A percentile compares a stretch with the other conserved stretches of the same genome.
Evolutionary conservation across 192 early-diverging fungal species (phyloP).

Genomic region (Polychytrium aggregatum): DNA sequence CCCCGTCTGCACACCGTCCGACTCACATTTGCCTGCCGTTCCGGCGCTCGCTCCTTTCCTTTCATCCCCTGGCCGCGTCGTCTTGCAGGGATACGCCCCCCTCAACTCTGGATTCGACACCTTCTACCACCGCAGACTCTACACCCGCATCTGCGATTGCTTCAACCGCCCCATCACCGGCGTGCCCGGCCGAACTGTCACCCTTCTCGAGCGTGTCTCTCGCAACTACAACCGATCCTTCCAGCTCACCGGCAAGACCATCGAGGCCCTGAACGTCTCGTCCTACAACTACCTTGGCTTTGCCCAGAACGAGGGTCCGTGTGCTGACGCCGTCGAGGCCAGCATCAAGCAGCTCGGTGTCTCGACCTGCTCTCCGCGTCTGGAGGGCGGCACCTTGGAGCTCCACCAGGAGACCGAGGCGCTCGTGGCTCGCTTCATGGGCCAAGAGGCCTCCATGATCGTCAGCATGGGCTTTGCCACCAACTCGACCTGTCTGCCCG

Average conservation of each 20-base stretch:
- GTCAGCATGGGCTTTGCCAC: slow-evolving; percentile 96
- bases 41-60: too few species aligned
- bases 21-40: too few species aligned
- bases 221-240: slow-evolving; percentile 77
- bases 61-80: too few species aligned
- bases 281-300: slow-evolving; percentile 99
- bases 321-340: slow-evolving; percentile 84
- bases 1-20: too few species aligned
- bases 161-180: slow-evolving; percentile 92
- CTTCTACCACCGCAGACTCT: slow-evolving; percentile 86
- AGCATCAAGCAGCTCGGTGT: slow-evolving; percentile 64
- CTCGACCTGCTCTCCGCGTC: slow-evolving; percentile 47
- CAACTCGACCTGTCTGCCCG: slow-evolving; percentile 87
- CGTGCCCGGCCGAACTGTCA: slow-evolving; percentile 80
- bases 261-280: slow-evolving; percentile 79
- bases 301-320: slow-evolving; percentile 83
- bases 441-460: slow-evolving; percentile 73
- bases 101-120: slow-evolving; percentile 93
- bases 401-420: slow-evolving; percentile 71
- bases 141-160: slow-evolving; percentile 77
- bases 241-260: slow-evolving; percentile 67
- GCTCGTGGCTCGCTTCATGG: slow-evolving; percentile 81
- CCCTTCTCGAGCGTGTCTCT: slow-evolving; percentile 74
- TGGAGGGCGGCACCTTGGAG: slow-evolving; percentile 59
- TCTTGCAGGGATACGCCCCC: slow-evolving; percentile 72